Evolutionary conservation across 164 flowering plant genomes (phyloP).

Genomic region (Stephania cephalantha): DNA sequence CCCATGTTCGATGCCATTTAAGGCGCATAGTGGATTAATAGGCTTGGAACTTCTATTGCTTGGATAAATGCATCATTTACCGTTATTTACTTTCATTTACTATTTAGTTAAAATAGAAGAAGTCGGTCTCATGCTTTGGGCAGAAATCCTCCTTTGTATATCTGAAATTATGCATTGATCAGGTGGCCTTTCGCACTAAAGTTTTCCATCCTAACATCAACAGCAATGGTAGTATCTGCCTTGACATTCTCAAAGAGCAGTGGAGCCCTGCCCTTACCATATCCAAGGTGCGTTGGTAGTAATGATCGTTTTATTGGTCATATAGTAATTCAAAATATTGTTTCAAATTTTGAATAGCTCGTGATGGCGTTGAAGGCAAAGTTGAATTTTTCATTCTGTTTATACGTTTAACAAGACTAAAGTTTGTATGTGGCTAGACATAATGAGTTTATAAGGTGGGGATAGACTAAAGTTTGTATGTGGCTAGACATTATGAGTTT

Average conservation of each 20-base stretch:
- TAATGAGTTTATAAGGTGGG: not conserved
- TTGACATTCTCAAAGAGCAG: conserved; percentile 59
- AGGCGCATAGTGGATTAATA: not conserved
- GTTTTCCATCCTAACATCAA: conserved; percentile 61
- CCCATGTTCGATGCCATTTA: not conserved
- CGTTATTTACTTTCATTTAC: not conserved
- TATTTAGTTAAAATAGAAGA: not conserved
- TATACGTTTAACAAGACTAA: not conserved
- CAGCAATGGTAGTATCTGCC: conserved; percentile 59
- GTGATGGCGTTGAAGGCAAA: not conserved
- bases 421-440: not conserved
- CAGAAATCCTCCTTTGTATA: not conserved
- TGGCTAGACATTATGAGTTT: not conserved
- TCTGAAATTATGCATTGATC: conserved; percentile 9
- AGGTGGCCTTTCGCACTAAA: conserved; percentile 57
- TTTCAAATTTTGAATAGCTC: not conserved
- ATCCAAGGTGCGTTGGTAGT: conserved; percentile 37
- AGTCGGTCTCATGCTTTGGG: not conserved
- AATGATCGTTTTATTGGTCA: not conserved
- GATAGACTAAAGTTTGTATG: not conserved
- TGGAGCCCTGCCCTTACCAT: conserved; percentile 68
- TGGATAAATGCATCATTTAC: not conserved
- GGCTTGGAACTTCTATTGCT: not conserved
- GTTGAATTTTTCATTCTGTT: not conserved
- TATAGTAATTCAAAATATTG: not conserved